Evolutionary conservation across 352 stramenopile genomes (phyloP).

Genomic region (Pythium graminicola): DNA sequence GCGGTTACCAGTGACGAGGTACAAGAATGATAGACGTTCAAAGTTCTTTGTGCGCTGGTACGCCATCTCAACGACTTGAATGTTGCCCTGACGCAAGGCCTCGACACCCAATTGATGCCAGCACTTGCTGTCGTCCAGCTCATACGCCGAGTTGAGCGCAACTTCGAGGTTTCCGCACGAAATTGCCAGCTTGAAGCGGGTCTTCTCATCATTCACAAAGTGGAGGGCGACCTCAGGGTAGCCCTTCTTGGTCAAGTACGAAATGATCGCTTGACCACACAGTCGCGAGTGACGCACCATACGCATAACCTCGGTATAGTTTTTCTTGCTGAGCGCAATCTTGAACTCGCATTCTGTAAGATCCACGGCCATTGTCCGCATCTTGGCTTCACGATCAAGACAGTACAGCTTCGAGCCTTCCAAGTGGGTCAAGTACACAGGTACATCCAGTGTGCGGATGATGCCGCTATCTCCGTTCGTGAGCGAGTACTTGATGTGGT

Average conservation of each 20-base stretch:
- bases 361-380: slow-evolving; percentile 95
- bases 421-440: slow-evolving; percentile 95
- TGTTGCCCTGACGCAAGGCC: slow-evolving; percentile 97
- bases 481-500: slow-evolving; percentile 92
- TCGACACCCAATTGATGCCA: slow-evolving; percentile 97
- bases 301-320: slow-evolving; percentile 98
- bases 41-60: slow-evolving; percentile 99
- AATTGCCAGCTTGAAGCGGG: slow-evolving; percentile 97
- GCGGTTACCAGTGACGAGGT: slow-evolving; percentile 97
- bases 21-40: slow-evolving; percentile 98
- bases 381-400: slow-evolving; percentile 96
- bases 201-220: slow-evolving; percentile 99
- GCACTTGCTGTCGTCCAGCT: slow-evolving; percentile 93
- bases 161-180: slow-evolving; percentile 99
- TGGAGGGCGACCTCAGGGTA: slow-evolving; percentile 99
- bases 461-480: slow-evolving; percentile 95
- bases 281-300: slow-evolving; percentile 97
- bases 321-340: slow-evolving; percentile 90
- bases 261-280: slow-evolving; percentile 98
- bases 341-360: slow-evolving; percentile 99
- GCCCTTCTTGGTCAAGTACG: slow-evolving; percentile 98
- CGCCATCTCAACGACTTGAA: slow-evolving; percentile 98
- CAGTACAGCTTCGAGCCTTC: slow-evolving; percentile 94
- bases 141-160: slow-evolving; percentile 94
- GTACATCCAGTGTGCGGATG: slow-evolving; percentile 97